phyloP scores from a whole-genome alignment of 2,329 filamentous ascomycete species.

The Onygenales sp. region DNA sequence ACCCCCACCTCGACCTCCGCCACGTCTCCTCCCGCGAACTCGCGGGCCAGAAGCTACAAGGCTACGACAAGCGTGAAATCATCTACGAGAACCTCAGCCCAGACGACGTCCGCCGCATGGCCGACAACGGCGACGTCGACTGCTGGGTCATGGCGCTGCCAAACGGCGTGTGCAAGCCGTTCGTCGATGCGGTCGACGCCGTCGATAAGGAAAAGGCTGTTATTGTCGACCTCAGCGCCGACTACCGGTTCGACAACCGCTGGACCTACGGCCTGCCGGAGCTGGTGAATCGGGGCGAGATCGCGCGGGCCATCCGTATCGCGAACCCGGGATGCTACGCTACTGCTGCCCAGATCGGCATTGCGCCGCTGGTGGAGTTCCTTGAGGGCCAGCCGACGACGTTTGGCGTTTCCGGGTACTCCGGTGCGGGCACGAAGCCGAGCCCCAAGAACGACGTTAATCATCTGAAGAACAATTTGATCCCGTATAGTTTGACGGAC shows the following conservation, averaged over 20 bases:
- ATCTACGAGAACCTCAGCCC: constrained; percentile 83
- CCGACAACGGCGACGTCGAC: constrained; percentile 75
- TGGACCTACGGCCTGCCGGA: constrained; percentile 93
- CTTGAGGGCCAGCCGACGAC: constrained; percentile 70
- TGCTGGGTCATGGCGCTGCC: constrained; percentile 97
- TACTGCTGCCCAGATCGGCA: constrained; percentile 81
- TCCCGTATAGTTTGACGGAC: constrained; percentile 83
- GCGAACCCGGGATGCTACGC: constrained; percentile 93
- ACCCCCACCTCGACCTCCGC: constrained; percentile 80
- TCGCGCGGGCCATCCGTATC: constrained; percentile 72
- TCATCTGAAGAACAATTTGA: constrained; percentile 74
- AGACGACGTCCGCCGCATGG: constrained; percentile 79
- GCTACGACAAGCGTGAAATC: constrained; percentile 84
- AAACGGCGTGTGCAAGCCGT: constrained; percentile 90
- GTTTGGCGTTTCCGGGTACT: constrained; percentile 91
- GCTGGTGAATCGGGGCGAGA: constrained; percentile 64
- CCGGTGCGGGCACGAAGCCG: constrained; percentile 88
- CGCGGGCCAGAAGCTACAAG: constrained; percentile 73
- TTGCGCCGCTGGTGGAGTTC: constrained; percentile 70
- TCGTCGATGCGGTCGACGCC: constrained; percentile 76
- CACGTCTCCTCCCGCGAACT: constrained; percentile 93
- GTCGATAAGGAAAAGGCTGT: constrained; percentile 59
- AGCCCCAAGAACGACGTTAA: constrained; percentile 87
- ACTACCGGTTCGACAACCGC: constrained; percentile 76
- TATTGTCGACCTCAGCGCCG: constrained; percentile 90